A percentile compares a stretch with the other conserved stretches of the same genome.
phyloP scores from a whole-genome alignment of 1,139 yeast genomes.

The Citeromyces hawaiiensis region DNA sequence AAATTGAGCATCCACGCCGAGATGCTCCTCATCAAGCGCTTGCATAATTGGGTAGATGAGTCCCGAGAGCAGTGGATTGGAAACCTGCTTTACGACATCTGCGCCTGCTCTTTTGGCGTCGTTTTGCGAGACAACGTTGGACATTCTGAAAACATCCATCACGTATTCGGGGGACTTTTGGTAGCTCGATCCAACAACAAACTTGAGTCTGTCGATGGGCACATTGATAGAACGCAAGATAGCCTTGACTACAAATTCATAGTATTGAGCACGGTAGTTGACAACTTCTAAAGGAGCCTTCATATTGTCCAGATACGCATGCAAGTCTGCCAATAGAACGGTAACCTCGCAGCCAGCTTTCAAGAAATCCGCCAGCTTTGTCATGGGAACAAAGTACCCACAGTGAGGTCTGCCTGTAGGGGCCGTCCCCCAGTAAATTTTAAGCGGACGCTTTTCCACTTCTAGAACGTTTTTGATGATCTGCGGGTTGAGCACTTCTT shows the following conservation, averaged over 20 bases:
- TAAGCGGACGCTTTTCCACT: slow-evolving; percentile 68
- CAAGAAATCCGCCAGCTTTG: slow-evolving; percentile 87
- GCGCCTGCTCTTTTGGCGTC: slow-evolving; percentile 98
- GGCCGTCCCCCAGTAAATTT: slow-evolving; percentile 92
- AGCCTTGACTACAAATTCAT: slow-evolving; percentile 71
- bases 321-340: slow-evolving; percentile 90
- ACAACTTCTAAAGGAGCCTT: slow-evolving; percentile 95
- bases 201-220: slow-evolving; percentile 77
- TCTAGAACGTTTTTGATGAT: slow-evolving; percentile 78
- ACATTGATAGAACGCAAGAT: slow-evolving; percentile 79
- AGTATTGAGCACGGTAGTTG: slow-evolving; percentile 76
- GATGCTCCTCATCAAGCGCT: slow-evolving; percentile 89
- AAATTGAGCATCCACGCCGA: slow-evolving; percentile 85
- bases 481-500: slow-evolving; percentile 83
- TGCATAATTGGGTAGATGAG: slow-evolving; percentile 97
- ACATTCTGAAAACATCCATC: slow-evolving; percentile 74
- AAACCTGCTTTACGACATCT: slow-evolving; percentile 96
- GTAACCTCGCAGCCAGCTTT: slow-evolving; percentile 94
- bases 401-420: slow-evolving; percentile 98
- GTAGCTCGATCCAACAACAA: slow-evolving; percentile 80
- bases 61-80: slow-evolving; percentile 86
- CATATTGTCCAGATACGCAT: slow-evolving; percentile 96
- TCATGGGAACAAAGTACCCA: slow-evolving; percentile 97
- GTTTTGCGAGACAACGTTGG: slow-evolving; percentile 79
- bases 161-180: slow-evolving; percentile 71